Percentiles rank a stretch among this genome's conserved stretches.
Evolutionary conservation across 257 asterid genomes (phyloP).

Genomic region (Ilex asprella): DNA sequence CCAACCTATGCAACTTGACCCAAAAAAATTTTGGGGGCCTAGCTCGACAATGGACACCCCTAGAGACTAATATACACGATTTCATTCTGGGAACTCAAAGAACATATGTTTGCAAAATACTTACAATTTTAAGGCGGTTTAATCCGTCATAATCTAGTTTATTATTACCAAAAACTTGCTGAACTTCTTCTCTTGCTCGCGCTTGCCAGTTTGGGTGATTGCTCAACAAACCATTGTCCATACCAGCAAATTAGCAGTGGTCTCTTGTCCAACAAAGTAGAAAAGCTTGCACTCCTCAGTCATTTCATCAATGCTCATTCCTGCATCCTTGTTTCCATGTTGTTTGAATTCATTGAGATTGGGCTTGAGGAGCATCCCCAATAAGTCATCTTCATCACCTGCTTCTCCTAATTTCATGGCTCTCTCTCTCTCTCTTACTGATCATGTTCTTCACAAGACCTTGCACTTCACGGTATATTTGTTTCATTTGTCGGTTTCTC

Average conservation of each 20-base stretch:
- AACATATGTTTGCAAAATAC: neutral
- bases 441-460: neutral
- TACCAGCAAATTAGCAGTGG: constrained; percentile 30
- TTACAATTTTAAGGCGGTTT: constrained; percentile 35
- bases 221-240: constrained; percentile 45
- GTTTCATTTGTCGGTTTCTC: neutral
- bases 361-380: neutral
- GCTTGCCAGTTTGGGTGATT: constrained; percentile 46
- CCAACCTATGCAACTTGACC: no score
- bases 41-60: no score
- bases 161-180: constrained; percentile 19
- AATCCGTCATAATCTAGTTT: constrained; percentile 25
- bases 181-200: constrained; percentile 26
- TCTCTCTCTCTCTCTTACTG: neutral
- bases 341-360: neutral
- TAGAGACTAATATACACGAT: no score
- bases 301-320: constrained; percentile 37
- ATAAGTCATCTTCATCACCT: neutral
- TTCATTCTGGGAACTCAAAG: no score
- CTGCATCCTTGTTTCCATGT: constrained; percentile 9
- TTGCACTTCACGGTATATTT: neutral
- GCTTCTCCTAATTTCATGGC: neutral
- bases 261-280: constrained; percentile 12
- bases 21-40: no score
- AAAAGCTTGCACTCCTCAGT: constrained; percentile 43